Evolutionary conservation across 169 alveolate species (phyloP).

Genomic region (Plasmodium sp.): DNA sequence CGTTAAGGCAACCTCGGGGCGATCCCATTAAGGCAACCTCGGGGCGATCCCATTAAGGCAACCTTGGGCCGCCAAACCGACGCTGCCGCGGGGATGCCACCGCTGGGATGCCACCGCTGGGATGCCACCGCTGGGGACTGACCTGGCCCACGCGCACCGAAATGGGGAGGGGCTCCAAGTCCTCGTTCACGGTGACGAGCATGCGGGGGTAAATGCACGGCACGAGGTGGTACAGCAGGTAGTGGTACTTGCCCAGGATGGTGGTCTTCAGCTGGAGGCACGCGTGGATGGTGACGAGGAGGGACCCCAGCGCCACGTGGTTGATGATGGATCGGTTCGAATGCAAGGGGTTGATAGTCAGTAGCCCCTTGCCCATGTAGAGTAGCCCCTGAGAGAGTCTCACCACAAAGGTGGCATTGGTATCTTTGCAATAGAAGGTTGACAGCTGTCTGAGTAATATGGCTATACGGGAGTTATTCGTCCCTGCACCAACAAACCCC

Average conservation of each 20-base stretch:
- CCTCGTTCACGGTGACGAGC: constrained; percentile 90
- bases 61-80: too few relatives aligned
- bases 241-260: constrained; percentile 92
- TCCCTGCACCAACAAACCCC: constrained; percentile 97
- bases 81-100: too few relatives aligned
- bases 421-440: constrained; percentile 93
- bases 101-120: constrained; percentile 44
- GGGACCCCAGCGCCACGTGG: constrained; percentile 95
- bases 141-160: constrained; percentile 88
- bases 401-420: constrained; percentile 96
- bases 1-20: too few relatives aligned
- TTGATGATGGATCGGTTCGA: constrained; percentile 95
- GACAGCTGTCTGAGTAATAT: constrained; percentile 96
- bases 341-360: constrained; percentile 96
- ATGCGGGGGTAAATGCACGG: constrained; percentile 93
- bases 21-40: too few relatives aligned
- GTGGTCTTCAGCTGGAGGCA: constrained; percentile 91
- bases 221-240: constrained; percentile 93
- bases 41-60: too few relatives aligned
- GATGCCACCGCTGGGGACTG: constrained; percentile 14
- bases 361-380: constrained; percentile 97
- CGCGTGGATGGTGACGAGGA: constrained; percentile 91
- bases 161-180: constrained; percentile 92
- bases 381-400: constrained; percentile 95
- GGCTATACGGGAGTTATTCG: constrained; percentile 97